Evolutionary conservation across 495 filamentous ascomycete species (phyloP).

Genomic region (Xylaria grammica): DNA sequence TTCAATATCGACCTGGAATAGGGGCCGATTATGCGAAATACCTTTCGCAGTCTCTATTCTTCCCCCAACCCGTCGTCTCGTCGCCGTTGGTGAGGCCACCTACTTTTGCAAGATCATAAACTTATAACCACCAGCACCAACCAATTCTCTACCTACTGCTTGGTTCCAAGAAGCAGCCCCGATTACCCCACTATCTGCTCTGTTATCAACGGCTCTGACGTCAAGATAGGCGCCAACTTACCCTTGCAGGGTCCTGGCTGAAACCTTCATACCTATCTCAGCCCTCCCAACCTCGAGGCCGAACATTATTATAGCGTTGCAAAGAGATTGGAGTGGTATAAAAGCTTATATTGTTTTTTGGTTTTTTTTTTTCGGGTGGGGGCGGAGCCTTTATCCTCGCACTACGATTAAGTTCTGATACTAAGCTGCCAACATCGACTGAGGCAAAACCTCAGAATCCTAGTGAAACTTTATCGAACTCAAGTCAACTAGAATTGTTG

Average conservation of each 20-base stretch:
- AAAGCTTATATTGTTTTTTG: too few relatives aligned
- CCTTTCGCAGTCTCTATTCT: background rate
- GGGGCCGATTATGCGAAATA: too few relatives aligned
- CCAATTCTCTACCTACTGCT: too few relatives aligned
- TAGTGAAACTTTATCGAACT: background rate
- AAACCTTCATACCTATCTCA: background rate
- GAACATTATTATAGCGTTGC: background rate
- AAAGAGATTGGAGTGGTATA: background rate
- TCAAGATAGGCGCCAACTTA: background rate
- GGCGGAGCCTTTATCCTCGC: background rate
- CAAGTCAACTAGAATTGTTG: background rate
- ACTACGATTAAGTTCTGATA: background rate
- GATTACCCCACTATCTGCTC: background rate
- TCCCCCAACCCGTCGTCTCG: background rate
- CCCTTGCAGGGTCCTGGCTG: background rate
- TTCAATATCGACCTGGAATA: too few relatives aligned
- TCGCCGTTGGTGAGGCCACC: too few relatives aligned
- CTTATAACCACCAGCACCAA: background rate
- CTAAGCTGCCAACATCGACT: too few relatives aligned
- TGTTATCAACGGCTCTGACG: slow-evolving; percentile 7
- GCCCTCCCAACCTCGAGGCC: slow-evolving; percentile 2
- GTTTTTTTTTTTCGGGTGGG: too few relatives aligned
- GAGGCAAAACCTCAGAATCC: too few relatives aligned
- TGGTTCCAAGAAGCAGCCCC: background rate
- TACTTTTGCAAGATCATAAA: background rate